A percentile compares a stretch with the other conserved stretches of the same genome.
phyloP scores from a whole-genome alignment of 2,329 filamentous ascomycete genomes.

The Pseudopyricularia cyperi region DNA sequence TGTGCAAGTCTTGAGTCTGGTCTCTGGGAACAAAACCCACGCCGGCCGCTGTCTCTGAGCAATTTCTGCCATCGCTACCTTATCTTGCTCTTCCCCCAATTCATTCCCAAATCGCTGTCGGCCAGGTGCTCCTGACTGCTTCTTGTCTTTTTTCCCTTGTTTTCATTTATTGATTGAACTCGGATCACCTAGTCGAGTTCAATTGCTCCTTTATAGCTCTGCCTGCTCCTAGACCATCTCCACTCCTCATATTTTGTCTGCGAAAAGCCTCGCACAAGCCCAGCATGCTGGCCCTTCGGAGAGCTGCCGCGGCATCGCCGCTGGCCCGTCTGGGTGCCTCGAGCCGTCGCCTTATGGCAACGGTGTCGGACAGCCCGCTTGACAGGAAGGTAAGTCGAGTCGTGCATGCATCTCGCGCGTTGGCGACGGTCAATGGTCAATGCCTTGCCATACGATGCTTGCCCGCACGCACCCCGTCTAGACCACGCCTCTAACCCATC shows the following conservation, averaged over 20 bases:
- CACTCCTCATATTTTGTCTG: constrained; percentile 12
- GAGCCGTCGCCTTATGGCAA: constrained; percentile 63
- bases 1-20: background rate
- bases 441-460: background rate
- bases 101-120: background rate
- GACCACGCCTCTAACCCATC: too few relatives aligned
- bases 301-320: constrained; percentile 51
- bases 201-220: background rate
- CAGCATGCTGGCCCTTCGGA: constrained; percentile 57
- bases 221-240: constrained; percentile 12
- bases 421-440: background rate
- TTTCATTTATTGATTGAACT: background rate
- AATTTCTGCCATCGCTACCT: background rate
- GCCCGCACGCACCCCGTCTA: too few relatives aligned
- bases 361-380: constrained; percentile 72
- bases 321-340: constrained; percentile 49
- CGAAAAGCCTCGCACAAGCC: constrained; percentile 6
- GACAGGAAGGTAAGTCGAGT: constrained; percentile 61
- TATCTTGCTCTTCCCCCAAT: too few relatives aligned
- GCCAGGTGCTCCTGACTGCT: background rate
- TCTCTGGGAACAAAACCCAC: background rate
- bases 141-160: too few relatives aligned
- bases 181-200: background rate
- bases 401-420: background rate
- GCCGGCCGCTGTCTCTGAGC: background rate